Evolutionary conservation across 2,329 filamentous ascomycete species (phyloP).

Genomic region (Pochonia chlamydosporia): DNA sequence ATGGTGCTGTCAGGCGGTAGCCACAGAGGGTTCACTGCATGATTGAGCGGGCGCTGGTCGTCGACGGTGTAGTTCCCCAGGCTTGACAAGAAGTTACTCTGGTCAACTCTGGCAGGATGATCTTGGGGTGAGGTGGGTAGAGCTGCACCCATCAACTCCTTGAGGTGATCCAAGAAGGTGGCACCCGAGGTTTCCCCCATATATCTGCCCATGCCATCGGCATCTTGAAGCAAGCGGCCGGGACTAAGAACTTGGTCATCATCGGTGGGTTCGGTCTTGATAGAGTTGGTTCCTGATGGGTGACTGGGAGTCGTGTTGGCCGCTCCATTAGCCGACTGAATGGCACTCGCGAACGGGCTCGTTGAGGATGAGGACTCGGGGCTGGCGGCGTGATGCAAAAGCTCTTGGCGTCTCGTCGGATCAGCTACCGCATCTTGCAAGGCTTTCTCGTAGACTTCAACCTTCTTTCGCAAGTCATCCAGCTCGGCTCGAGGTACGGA

Average conservation of each 20-base stretch:
- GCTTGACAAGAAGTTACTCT: slow-evolving; percentile 29
- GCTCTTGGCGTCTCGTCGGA: slow-evolving; percentile 24
- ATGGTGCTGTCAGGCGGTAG: slow-evolving; percentile 33
- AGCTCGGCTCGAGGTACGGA: slow-evolving; percentile 34
- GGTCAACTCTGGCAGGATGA: slow-evolving; percentile 5
- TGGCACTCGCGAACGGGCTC: slow-evolving; percentile 9
- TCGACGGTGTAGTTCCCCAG: slow-evolving; percentile 41
- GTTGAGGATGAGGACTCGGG: slow-evolving; percentile 16
- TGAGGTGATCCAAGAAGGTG: slow-evolving; percentile 43
- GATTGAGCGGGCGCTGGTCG: slow-evolving; percentile 36
- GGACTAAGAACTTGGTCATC: slow-evolving; percentile 21
- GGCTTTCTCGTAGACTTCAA: slow-evolving; percentile 33
- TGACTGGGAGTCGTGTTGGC: neutral
- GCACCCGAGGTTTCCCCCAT: slow-evolving; percentile 44
- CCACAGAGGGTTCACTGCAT: slow-evolving; percentile 32
- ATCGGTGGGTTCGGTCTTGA: slow-evolving; percentile 14
- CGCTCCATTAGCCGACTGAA: neutral
- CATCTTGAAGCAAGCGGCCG: slow-evolving; percentile 39
- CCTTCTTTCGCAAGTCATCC: slow-evolving; percentile 33
- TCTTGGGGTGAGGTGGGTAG: slow-evolving; percentile 7
- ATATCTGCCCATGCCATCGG: slow-evolving; percentile 37
- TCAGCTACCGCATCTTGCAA: slow-evolving; percentile 32
- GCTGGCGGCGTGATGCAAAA: slow-evolving; percentile 22
- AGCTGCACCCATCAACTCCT: slow-evolving; percentile 35
- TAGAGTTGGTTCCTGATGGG: slow-evolving; percentile 2